phyloP scores from a whole-genome alignment of 2,329 filamentous ascomycete species.

The Aspergillus ibericus region DNA sequence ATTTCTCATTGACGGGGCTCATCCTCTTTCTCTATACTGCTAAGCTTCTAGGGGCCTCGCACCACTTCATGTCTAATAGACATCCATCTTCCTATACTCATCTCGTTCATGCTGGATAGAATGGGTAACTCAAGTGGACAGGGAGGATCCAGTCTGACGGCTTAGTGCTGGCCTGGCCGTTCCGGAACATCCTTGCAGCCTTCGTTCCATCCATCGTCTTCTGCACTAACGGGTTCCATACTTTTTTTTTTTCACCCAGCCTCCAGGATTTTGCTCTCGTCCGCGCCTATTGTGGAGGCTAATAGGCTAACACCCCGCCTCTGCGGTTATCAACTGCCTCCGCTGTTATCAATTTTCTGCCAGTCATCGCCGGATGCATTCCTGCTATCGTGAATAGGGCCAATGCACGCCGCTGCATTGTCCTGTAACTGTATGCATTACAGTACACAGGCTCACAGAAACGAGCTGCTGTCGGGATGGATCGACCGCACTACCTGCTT shows the following conservation, averaged over 20 bases:
- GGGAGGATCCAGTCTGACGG: neutral
- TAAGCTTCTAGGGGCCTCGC: neutral
- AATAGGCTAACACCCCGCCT: slow-evolving; percentile 21
- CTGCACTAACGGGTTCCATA: slow-evolving; percentile 14
- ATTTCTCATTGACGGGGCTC: neutral
- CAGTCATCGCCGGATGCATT: slow-evolving; percentile 23
- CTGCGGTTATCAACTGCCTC: slow-evolving; percentile 24
- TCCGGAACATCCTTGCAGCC: slow-evolving; percentile 13
- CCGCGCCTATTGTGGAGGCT: slow-evolving; percentile 22
- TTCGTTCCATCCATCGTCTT: slow-evolving; percentile 17
- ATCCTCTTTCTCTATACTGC: neutral
- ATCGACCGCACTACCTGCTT: slow-evolving; percentile 23
- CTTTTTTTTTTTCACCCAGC: slow-evolving; percentile 18
- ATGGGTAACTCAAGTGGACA: neutral
- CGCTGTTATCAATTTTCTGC: slow-evolving; percentile 21
- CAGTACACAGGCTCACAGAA: slow-evolving; percentile 12
- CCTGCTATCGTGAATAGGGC: slow-evolving; percentile 25
- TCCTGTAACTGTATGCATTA: slow-evolving; percentile 16
- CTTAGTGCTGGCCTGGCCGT: neutral
- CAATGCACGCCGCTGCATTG: slow-evolving; percentile 19
- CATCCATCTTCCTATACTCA: neutral
- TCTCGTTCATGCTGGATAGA: neutral
- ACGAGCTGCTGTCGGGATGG: slow-evolving; percentile 18
- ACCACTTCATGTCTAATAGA: neutral
- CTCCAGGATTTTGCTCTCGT: slow-evolving; percentile 24